A percentile compares a stretch with the other conserved stretches of the same genome.
Conservation (phyloP, 805 yeast genomes). For the Ogataea siamensis region DNA sequence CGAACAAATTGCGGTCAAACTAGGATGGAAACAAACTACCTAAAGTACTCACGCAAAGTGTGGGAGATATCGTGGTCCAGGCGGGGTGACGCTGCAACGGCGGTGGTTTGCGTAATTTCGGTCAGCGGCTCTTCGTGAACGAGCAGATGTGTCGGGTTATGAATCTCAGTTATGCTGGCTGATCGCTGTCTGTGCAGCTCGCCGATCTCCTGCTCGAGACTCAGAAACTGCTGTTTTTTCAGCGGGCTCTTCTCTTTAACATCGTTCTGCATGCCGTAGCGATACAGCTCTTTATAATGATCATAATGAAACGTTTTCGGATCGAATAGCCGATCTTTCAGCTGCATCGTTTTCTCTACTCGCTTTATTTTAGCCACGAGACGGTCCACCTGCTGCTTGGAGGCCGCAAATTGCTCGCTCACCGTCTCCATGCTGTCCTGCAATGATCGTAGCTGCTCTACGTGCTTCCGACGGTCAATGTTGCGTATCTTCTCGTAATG, state of each 20-base stretch:
- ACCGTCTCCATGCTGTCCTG: conserved; percentile 25
- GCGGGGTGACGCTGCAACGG: conserved; percentile 15
- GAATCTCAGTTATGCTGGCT: conserved; percentile 19
- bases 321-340: conserved; percentile 37
- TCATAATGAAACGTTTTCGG: conserved; percentile 37
- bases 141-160: conserved; percentile 23
- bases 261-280: conserved; percentile 27
- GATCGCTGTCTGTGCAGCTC: conserved; percentile 23
- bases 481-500: conserved; percentile 13
- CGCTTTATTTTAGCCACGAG: conserved; percentile 29
- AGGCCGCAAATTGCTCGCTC: conserved; percentile 13
- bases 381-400: conserved; percentile 24
- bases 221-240: conserved; percentile 29
- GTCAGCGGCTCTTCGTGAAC: conserved; percentile 21
- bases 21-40: conserved; percentile 6
- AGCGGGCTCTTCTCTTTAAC: conserved; percentile 13
- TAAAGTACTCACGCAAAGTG: conserved; percentile 14
- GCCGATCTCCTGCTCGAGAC: conserved; percentile 28
- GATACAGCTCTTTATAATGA: conserved; percentile 44
- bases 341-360: conserved; percentile 38
- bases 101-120: conserved; percentile 16
- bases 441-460: conserved; percentile 8
- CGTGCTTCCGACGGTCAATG: conserved; percentile 6
- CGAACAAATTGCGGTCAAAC: conserved; percentile 40
- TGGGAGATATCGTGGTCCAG: conserved; percentile 3